A percentile compares a stretch with the other conserved stretches of the same genome.
Conservation (phyloP, 2,329 filamentous ascomycete genomes). For the Didymella pomorum region DNA sequence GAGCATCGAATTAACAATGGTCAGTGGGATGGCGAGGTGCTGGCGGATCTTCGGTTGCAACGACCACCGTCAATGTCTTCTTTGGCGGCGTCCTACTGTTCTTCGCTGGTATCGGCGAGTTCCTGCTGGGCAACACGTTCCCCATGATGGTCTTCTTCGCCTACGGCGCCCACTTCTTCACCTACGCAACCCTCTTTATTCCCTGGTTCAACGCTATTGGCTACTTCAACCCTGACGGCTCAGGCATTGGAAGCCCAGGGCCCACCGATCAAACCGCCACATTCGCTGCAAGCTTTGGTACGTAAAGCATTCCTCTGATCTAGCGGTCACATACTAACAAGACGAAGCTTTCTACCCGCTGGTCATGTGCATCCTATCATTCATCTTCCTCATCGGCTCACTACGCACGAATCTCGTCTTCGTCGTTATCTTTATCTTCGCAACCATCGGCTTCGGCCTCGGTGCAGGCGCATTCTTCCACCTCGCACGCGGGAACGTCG, state of each 20-base stretch:
- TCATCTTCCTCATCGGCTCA: constrained; percentile 28
- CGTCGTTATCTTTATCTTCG: constrained; percentile 27
- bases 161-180: constrained; percentile 27
- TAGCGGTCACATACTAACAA: not conserved
- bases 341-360: constrained; percentile 25
- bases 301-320: not conserved
- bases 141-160: constrained; percentile 30
- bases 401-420: constrained; percentile 28
- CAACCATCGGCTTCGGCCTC: constrained; percentile 27
- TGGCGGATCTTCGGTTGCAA: constrained; percentile 23
- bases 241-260: constrained; percentile 24
- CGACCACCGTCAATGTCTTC: constrained; percentile 24
- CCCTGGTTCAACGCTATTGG: constrained; percentile 25
- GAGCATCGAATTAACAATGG: not conserved
- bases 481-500: constrained; percentile 17
- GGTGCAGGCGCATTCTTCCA: constrained; percentile 29
- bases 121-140: constrained; percentile 27
- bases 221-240: constrained; percentile 30
- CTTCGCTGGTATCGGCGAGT: constrained; percentile 25
- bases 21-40: constrained; percentile 28
- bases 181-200: constrained; percentile 27
- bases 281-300: constrained; percentile 27
- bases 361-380: constrained; percentile 27
- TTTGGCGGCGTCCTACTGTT: constrained; percentile 26
- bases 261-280: constrained; percentile 19